Evolutionary conservation across 1,284 basidiomycete genomes (phyloP).

Genomic region (Grifola frondosa): DNA sequence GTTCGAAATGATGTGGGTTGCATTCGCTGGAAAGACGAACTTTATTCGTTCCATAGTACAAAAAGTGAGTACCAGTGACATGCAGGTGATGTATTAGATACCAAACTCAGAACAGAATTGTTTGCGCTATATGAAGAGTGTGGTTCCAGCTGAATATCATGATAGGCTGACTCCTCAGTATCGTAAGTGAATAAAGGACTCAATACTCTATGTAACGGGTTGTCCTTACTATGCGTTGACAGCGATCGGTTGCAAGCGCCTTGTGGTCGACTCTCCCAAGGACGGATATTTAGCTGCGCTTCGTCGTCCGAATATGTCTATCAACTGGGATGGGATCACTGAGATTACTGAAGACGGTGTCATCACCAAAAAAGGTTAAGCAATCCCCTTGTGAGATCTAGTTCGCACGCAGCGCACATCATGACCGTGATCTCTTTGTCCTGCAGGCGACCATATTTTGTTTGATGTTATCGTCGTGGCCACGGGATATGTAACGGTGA

Average conservation of each 20-base stretch:
- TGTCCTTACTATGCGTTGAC: neutral
- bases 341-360: constrained; percentile 39
- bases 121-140: no score
- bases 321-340: constrained; percentile 40
- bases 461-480: constrained; percentile 35
- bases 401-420: neutral
- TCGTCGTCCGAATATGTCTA: constrained; percentile 40
- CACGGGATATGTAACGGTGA: constrained; percentile 32
- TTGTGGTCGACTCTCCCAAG: constrained; percentile 35
- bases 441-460: constrained; percentile 24
- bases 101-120: no score
- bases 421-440: no score
- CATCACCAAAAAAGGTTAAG: constrained; percentile 34
- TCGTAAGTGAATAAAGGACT: neutral
- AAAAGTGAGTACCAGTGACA: no score
- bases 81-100: no score
- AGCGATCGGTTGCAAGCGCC: constrained; percentile 41
- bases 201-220: neutral
- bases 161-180: no score
- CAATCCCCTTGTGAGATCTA: neutral
- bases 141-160: no score
- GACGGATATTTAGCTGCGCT: constrained; percentile 42
- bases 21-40: no score
- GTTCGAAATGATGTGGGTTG: neutral
- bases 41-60: no score